These are phyloP conservation scores for Penicillium brevicompactum DNA, from an alignment of 2,329 filamentous ascomycete species.

Conservation along the genomic window DNA sequence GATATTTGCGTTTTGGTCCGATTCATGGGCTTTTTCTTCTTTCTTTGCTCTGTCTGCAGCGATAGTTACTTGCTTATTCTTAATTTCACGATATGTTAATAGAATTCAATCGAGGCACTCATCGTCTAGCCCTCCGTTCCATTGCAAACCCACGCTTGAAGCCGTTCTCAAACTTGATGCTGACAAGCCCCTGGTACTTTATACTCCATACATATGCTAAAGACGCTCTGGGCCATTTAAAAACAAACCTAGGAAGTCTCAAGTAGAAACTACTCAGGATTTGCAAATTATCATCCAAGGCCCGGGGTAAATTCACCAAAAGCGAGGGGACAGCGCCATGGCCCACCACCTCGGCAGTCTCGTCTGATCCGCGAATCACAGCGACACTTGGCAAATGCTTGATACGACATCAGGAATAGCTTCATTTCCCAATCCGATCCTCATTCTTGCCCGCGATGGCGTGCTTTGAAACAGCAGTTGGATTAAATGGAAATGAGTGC, in stretches of 20 bases:
- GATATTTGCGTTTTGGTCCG: background rate
- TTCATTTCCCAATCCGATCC: background rate
- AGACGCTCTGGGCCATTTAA: too few relatives aligned
- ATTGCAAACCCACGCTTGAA: too few relatives aligned
- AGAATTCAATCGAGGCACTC: background rate
- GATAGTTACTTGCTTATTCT: background rate
- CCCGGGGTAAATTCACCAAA: too few relatives aligned
- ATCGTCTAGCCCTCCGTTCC: too few relatives aligned
- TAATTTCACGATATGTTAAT: conserved; percentile 1
- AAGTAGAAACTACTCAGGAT: too few relatives aligned
- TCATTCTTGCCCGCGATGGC: conserved; percentile 4
- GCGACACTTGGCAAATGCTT: background rate
- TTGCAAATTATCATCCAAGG: too few relatives aligned
- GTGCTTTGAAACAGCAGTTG: background rate
- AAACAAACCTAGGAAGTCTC: too few relatives aligned
- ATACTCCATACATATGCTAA: too few relatives aligned
- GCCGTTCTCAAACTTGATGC: too few relatives aligned
- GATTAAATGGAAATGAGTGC: background rate
- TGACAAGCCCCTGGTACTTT: too few relatives aligned
- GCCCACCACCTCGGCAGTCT: background rate
- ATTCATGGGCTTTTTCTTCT: background rate
- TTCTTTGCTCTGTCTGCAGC: background rate
- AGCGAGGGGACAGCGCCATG: background rate
- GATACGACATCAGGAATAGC: conserved; percentile 1
- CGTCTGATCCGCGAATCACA: background rate